Percentiles rank a stretch among this genome's conserved stretches.
These are phyloP conservation scores for Peronospora belbahrii DNA, from an alignment of 352 stramenopile genomes.

Conservation along the genomic window DNA sequence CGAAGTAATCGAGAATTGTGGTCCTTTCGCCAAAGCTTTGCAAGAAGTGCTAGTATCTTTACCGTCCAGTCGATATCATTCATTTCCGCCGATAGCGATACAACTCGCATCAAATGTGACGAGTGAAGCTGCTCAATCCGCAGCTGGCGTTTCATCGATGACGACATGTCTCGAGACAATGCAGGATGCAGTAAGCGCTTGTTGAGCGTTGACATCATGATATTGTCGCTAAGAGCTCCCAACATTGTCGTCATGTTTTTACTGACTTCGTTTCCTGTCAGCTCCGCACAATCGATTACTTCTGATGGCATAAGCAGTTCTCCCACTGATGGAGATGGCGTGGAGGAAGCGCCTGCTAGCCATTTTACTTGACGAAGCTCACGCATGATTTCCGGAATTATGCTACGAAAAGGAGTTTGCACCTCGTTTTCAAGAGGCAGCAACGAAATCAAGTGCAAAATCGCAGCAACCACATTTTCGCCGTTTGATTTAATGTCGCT, in stretches of 20 bases:
- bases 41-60: constrained; percentile 38
- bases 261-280: constrained; percentile 11
- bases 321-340: not conserved
- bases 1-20: constrained; percentile 36
- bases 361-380: constrained; percentile 44
- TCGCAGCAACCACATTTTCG: constrained; percentile 11
- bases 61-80: constrained; percentile 35
- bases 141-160: constrained; percentile 48
- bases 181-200: constrained; percentile 47
- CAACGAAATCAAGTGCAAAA: constrained; percentile 37
- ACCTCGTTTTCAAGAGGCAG: constrained; percentile 66
- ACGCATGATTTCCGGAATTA: constrained; percentile 56
- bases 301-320: constrained; percentile 27
- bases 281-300: constrained; percentile 35
- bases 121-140: constrained; percentile 56
- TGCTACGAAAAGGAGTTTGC: constrained; percentile 54
- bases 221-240: constrained; percentile 15
- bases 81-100: constrained; percentile 29
- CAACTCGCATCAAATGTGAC: constrained; percentile 52
- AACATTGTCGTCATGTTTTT: constrained; percentile 9
- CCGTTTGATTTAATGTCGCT: not conserved
- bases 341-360: constrained; percentile 20
- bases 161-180: constrained; percentile 31
- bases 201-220: constrained; percentile 27
- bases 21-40: constrained; percentile 52